Conservation (phyloP, 495 filamentous ascomycete species). For the Xylaria bambusicola region DNA sequence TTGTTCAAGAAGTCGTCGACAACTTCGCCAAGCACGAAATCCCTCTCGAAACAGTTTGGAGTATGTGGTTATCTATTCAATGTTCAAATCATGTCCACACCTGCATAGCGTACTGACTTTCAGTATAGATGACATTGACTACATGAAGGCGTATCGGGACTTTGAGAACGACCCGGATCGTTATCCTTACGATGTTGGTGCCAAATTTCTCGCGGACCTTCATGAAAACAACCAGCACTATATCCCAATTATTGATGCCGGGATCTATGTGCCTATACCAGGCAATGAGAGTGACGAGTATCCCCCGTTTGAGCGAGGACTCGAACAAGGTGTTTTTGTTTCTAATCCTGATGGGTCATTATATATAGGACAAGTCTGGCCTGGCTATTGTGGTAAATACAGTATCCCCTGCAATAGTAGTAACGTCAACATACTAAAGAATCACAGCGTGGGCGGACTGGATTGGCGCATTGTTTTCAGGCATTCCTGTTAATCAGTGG, state of each 20-base stretch:
- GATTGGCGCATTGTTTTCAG: conserved; percentile 61
- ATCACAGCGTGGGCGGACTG: conserved; percentile 54
- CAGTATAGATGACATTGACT: conserved; percentile 79
- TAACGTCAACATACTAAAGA: conserved; percentile 55
- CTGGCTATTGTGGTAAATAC: conserved; percentile 63
- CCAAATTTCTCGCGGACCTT: conserved; percentile 64
- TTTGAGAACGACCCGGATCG: conserved; percentile 74
- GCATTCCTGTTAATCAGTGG: conserved; percentile 61
- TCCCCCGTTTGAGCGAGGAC: conserved; percentile 66
- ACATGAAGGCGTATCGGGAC: conserved; percentile 68
- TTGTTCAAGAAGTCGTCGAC: conserved; percentile 73
- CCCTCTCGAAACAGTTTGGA: conserved; percentile 82
- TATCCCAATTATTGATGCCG: conserved; percentile 83
- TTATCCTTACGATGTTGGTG: conserved; percentile 65
- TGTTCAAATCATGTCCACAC: background rate
- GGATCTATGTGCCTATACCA: conserved; percentile 76
- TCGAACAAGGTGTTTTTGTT: conserved; percentile 67
- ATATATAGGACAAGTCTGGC: conserved; percentile 83
- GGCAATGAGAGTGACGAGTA: conserved; percentile 71
- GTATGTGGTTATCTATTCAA: conserved; percentile 19
- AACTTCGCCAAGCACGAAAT: conserved; percentile 73
- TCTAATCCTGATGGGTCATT: conserved; percentile 66
- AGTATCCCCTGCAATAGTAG: conserved; percentile 17
- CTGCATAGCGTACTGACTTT: conserved; percentile 42
- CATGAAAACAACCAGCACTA: conserved; percentile 72